phyloP scores from a whole-genome alignment of 179 eudicot genomes.

The Nepenthes alata region DNA sequence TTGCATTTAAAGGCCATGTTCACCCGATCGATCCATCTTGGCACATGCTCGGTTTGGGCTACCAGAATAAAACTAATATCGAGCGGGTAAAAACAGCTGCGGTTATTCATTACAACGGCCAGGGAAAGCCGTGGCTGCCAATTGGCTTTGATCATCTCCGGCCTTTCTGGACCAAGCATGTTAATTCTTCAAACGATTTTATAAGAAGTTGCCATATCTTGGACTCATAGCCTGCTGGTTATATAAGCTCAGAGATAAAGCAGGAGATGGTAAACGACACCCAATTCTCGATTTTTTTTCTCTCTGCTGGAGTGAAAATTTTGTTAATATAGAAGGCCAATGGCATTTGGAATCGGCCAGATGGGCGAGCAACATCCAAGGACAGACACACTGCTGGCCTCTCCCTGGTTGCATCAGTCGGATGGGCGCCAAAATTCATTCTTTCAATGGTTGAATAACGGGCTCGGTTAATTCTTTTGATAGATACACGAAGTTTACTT shows the following conservation, averaged over 20 bases:
- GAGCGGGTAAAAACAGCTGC: constrained; percentile 77
- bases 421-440: constrained; percentile 16
- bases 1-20: constrained; percentile 90
- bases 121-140: constrained; percentile 93
- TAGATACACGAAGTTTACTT: constrained; percentile 2
- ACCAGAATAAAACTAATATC: constrained; percentile 73
- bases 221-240: constrained; percentile 40
- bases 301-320: constrained; percentile 11
- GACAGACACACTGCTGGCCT: constrained; percentile 5
- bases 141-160: constrained; percentile 96
- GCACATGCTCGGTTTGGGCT: constrained; percentile 98
- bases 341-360: constrained; percentile 4
- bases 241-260: constrained; percentile 8
- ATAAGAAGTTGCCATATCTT: constrained; percentile 80
- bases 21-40: constrained; percentile 85
- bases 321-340: constrained; percentile 16
- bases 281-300: neutral
- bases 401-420: constrained; percentile 11
- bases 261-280: constrained; percentile 8
- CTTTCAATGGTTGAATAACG: constrained; percentile 29
- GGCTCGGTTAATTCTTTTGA: constrained; percentile 12
- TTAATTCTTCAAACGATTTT: constrained; percentile 80
- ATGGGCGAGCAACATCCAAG: constrained; percentile 6
- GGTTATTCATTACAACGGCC: constrained; percentile 97
- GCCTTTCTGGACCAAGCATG: constrained; percentile 93